A percentile compares a stretch with the other conserved stretches of the same genome.
Evolutionary conservation across 2,329 filamentous ascomycete genomes (phyloP).

Genomic region (Aspergillus neotritici): DNA sequence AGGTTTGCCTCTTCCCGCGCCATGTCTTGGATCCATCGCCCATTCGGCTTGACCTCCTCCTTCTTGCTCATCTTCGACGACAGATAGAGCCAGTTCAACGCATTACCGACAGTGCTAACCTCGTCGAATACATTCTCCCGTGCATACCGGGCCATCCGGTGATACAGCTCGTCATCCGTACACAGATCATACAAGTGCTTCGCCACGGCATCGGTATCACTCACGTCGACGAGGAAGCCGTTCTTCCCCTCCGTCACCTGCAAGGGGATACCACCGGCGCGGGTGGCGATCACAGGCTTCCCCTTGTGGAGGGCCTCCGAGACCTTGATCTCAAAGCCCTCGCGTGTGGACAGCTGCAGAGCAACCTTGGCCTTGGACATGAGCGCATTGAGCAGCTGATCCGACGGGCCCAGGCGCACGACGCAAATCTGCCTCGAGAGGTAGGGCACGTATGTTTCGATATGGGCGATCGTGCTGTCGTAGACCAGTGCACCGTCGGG

Average conservation of each 20-base stretch:
- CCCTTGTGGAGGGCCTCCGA: conserved; percentile 77
- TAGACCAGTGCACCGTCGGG: conserved; percentile 69
- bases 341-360: conserved; percentile 72
- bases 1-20: conserved; percentile 59
- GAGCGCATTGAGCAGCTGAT: conserved; percentile 73
- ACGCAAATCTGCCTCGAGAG: conserved; percentile 63
- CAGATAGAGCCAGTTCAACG: conserved; percentile 71
- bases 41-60: conserved; percentile 53
- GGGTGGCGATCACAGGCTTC: conserved; percentile 68
- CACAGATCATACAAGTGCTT: conserved; percentile 61
- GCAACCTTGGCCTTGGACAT: conserved; percentile 67
- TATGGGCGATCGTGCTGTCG: conserved; percentile 62
- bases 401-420: conserved; percentile 70
- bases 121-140: conserved; percentile 68
- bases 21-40: conserved; percentile 68
- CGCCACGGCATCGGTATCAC: conserved; percentile 65
- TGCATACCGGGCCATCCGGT: conserved; percentile 61
- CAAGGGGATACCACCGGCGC: conserved; percentile 72
- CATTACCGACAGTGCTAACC: conserved; percentile 74
- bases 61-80: conserved; percentile 60
- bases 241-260: conserved; percentile 67
- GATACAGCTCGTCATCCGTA: conserved; percentile 59
- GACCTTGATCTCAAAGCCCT: conserved; percentile 83
- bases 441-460: conserved; percentile 59
- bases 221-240: conserved; percentile 67